phyloP scores from a whole-genome alignment of 2,329 filamentous ascomycete species.

The Rugonectria rugulosa region DNA sequence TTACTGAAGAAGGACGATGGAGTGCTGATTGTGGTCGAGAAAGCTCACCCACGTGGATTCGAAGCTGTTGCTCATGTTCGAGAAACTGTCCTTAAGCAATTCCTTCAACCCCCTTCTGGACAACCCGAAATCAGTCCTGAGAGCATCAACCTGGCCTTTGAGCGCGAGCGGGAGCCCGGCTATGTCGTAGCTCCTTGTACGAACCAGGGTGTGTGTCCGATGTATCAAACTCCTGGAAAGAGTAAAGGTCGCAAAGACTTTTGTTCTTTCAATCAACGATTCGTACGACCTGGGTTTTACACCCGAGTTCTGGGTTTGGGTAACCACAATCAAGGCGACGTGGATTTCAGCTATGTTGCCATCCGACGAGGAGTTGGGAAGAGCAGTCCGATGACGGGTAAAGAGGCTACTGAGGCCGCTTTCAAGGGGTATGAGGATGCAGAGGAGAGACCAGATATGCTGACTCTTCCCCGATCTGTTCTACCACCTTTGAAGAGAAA shows the following conservation, averaged over 20 bases:
- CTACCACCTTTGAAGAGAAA: slow-evolving; percentile 84
- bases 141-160: slow-evolving; percentile 48
- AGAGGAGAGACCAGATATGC: slow-evolving; percentile 57
- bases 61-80: slow-evolving; percentile 89
- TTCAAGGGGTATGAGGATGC: slow-evolving; percentile 75
- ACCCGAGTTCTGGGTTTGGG: slow-evolving; percentile 75
- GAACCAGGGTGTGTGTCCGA: slow-evolving; percentile 86
- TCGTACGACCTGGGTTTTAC: slow-evolving; percentile 82
- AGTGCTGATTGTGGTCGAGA: slow-evolving; percentile 86
- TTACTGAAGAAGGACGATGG: slow-evolving; percentile 85
- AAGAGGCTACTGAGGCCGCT: slow-evolving; percentile 67
- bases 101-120: slow-evolving; percentile 64
- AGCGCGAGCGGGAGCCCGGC: slow-evolving; percentile 62
- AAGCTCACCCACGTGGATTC: slow-evolving; percentile 89
- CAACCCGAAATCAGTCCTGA: slow-evolving; percentile 44
- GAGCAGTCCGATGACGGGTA: slow-evolving; percentile 52
- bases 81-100: slow-evolving; percentile 77
- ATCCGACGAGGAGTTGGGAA: slow-evolving; percentile 75
- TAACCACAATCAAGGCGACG: slow-evolving; percentile 85
- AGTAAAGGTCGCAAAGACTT: slow-evolving; percentile 82
- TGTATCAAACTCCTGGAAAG: slow-evolving; percentile 79
- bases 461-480: slow-evolving; percentile 80
- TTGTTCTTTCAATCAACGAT: slow-evolving; percentile 91
- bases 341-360: slow-evolving; percentile 89
- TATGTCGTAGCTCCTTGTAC: slow-evolving; percentile 82